Percentiles rank a stretch among this genome's conserved stretches.
These are phyloP conservation scores for Bromus sterilis DNA, from an alignment of 176 grass and related monocot genomes.

Conservation along the genomic window DNA sequence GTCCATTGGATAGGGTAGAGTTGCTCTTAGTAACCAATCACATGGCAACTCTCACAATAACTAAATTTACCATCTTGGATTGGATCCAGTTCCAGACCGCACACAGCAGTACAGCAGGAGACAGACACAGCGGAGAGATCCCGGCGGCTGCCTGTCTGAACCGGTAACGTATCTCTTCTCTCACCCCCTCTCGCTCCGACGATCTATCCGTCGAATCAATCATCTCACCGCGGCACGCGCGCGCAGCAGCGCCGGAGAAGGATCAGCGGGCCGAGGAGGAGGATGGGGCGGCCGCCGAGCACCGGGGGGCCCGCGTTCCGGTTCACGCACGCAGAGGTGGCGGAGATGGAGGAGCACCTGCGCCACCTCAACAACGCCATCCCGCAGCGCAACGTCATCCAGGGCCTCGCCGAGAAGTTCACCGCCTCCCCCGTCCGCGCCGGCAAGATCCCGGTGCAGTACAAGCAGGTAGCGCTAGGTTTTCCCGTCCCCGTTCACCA, in stretches of 20 bases:
- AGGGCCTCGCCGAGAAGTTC: slow-evolving; percentile 78
- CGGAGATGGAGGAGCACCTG: slow-evolving; percentile 83
- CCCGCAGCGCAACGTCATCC: slow-evolving; percentile 52
- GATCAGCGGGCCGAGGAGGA: background rate
- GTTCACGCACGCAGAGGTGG: slow-evolving; percentile 79
- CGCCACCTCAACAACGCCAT: slow-evolving; percentile 69
- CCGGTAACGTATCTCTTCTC: background rate
- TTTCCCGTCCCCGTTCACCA: background rate
- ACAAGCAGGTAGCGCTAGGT: slow-evolving; percentile 58
- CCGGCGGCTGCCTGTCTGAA: background rate
- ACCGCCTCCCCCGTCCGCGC: slow-evolving; percentile 58
- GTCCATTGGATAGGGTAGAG: too few species aligned
- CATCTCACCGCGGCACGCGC: background rate
- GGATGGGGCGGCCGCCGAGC: slow-evolving; percentile 78
- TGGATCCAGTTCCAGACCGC: background rate
- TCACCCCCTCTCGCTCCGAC: background rate
- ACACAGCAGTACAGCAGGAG: background rate
- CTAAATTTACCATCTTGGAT: too few species aligned
- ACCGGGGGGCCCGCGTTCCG: slow-evolving; percentile 70
- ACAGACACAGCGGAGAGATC: background rate
- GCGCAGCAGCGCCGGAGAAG: background rate
- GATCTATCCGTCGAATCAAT: background rate
- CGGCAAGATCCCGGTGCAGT: slow-evolving; percentile 72
- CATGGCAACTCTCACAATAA: too few species aligned
- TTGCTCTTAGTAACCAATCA: too few species aligned